Base-by-base conservation (phyloP, 2,329 filamentous ascomycete genomes). In the Ilyonectria sp. region DNA sequence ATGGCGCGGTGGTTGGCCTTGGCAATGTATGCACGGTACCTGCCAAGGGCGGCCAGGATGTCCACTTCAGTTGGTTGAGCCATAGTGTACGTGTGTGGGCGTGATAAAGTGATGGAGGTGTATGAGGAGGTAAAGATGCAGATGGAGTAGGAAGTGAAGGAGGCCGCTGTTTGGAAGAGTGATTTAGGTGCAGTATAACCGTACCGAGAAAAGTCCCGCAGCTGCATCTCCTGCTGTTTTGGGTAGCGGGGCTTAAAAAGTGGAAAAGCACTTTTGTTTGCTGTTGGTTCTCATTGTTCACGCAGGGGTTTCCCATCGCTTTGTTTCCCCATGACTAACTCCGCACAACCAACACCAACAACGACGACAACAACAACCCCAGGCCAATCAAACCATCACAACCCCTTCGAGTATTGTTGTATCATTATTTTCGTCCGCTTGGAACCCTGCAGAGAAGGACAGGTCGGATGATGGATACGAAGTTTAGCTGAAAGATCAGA, bases 191-290 rank as follows among this genome's bases (percentile, higher is more conserved):
- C 44, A 46, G 19, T 23, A 46, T 11, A 46, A 46, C 19, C n/a
- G 10, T 19, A 13, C 43, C 4, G 17, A 9, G 43, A 21, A 44
- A 44, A 44, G 17, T 21, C n/a, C 17, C 43, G n/a, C 43, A 21
- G 43, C 43, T 44, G 17, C 43, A 44, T 44, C 43, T 21, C 17
- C 43, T 21, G 43, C 37, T 40, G 37, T 40, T 40, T 40, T 40
- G n/a, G n/a, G 43, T 11, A 11, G 43, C 21, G 43, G n/a, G 43
- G 43, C 43, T 21, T 44, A 46, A 46, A 46, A 13, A 46, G n/a
- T 46, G 43, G 43, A 46, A 46, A 23, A 46, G 43, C n/a, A 46
- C 43, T 46, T 46, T 46, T 46, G 43, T 46, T 46, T 13, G 43
- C 43, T 46, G 43, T 46, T 46, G 19, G 43, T 46, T 46, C 19